These are phyloP conservation scores for Xenoacremonium recifei DNA, from an alignment of 2,329 filamentous ascomycete species.

Conservation along the genomic window DNA sequence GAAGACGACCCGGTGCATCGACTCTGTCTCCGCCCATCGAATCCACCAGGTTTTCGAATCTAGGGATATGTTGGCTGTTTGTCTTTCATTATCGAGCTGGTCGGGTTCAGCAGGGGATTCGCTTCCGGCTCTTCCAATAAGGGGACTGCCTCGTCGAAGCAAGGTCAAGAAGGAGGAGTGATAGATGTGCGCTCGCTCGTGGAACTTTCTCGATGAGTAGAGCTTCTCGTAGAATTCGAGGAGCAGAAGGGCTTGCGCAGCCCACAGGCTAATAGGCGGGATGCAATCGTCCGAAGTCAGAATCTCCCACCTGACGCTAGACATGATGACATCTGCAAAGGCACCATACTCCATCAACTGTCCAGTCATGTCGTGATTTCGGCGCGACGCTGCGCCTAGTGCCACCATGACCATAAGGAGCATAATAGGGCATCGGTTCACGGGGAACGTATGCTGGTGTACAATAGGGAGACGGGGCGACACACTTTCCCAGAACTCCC, in stretches of 20 bases:
- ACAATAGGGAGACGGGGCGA: conserved; percentile 85
- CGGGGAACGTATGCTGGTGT: conserved; percentile 82
- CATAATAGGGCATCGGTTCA: conserved; percentile 74
- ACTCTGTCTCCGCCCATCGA: conserved; percentile 85
- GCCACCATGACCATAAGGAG: conserved; percentile 80
- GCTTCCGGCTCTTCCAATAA: conserved; percentile 76
- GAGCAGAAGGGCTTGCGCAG: conserved; percentile 79
- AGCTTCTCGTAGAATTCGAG: conserved; percentile 92
- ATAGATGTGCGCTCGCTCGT: conserved; percentile 88
- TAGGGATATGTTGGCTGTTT: conserved; percentile 31
- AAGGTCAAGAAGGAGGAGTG: conserved; percentile 82
- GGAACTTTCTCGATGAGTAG: conserved; percentile 76
- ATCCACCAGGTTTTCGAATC: conserved; percentile 67
- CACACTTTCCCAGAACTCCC: conserved; percentile 85
- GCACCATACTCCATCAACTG: conserved; percentile 45
- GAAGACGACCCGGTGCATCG: conserved; percentile 82
- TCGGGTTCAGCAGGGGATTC: conserved; percentile 69
- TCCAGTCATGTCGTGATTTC: conserved; percentile 59
- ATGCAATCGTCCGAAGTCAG: conserved; percentile 78
- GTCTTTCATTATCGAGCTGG: conserved; percentile 31
- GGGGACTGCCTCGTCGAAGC: conserved; percentile 80
- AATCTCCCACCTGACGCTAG: conserved; percentile 77
- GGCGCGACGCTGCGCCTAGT: conserved; percentile 77
- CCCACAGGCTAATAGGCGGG: conserved; percentile 82
- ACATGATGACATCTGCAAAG: conserved; percentile 61